phyloP scores from a whole-genome alignment of 495 filamentous ascomycete species.

The Massariosphaeria phaeospora region DNA sequence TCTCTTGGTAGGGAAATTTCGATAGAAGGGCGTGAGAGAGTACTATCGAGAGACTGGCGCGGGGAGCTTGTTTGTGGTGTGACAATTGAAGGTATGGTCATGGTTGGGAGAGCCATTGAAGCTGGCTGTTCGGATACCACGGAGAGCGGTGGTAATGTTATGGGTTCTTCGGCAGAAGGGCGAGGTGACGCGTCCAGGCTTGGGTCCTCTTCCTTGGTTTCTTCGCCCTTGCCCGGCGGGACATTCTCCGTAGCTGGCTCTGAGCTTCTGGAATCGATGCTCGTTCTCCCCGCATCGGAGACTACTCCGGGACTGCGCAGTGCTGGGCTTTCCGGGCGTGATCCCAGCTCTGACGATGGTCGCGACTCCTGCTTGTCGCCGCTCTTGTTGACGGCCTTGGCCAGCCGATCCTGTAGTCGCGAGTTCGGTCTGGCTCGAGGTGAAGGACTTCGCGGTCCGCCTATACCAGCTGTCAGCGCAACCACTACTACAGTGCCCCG shows the following conservation, averaged over 20 bases:
- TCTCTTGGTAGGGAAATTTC: constrained; percentile 45
- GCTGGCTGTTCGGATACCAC: constrained; percentile 17
- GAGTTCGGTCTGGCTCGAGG: constrained; percentile 58
- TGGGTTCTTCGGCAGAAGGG: constrained; percentile 11
- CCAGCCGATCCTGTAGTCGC: constrained; percentile 79
- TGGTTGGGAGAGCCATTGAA: constrained; percentile 14
- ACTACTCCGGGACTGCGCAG: constrained; percentile 19
- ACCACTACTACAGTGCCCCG: not conserved
- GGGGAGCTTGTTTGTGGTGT: constrained; percentile 27
- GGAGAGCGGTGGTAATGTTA: not conserved
- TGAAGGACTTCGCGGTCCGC: constrained; percentile 31
- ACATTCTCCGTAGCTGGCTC: constrained; percentile 16
- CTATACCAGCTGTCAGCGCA: constrained; percentile 5
- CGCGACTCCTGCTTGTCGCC: constrained; percentile 31
- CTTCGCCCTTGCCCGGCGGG: constrained; percentile 3
- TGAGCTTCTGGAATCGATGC: constrained; percentile 32
- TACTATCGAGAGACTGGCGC: constrained; percentile 30
- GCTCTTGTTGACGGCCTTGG: constrained; percentile 53
- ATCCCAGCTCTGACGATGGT: constrained; percentile 30
- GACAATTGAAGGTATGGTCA: constrained; percentile 35
- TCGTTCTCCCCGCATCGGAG: constrained; percentile 28
- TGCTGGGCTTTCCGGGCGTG: constrained; percentile 30
- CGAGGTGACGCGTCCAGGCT: constrained; percentile 13
- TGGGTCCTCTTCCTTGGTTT: constrained; percentile 11
- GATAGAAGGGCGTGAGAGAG: constrained; percentile 25